phyloP scores from a whole-genome alignment of 257 asterid species.

The Solanum chiquidenum region DNA sequence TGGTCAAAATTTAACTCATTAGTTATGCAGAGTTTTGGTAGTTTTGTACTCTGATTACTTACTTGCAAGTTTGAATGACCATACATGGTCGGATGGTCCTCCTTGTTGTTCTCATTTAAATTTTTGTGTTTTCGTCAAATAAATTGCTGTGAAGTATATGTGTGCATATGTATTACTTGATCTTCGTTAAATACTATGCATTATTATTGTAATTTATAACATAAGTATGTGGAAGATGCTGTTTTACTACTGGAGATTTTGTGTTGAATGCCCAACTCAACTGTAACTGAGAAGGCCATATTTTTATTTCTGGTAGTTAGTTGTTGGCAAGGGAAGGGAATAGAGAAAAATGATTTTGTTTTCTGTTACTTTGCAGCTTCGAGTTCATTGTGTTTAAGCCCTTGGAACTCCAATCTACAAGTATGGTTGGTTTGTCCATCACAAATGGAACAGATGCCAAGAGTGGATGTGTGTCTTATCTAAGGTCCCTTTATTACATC shows the following conservation, averaged over 20 bases:
- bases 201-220: too few species aligned
- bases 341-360: background rate
- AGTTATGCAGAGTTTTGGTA: too few species aligned
- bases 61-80: too few species aligned
- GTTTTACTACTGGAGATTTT: background rate
- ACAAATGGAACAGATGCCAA: conserved; percentile 85
- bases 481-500: conserved; percentile 76
- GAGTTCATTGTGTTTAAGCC: conserved; percentile 94
- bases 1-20: too few species aligned
- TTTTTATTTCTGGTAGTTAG: background rate
- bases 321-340: background rate
- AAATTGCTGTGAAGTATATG: too few species aligned
- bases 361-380: conserved; percentile 38
- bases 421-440: conserved; percentile 85
- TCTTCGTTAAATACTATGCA: too few species aligned
- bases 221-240: background rate
- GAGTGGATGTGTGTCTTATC: conserved; percentile 72
- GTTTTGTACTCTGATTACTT: too few species aligned
- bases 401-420: conserved; percentile 86
- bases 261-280: background rate
- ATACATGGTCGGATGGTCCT: too few species aligned
- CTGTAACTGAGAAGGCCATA: background rate
- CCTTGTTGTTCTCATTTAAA: too few species aligned
- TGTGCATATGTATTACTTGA: too few species aligned
- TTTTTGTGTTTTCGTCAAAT: too few species aligned